Conservation (phyloP, 352 stramenopile genomes). For the Globisporangium nodosum region DNA sequence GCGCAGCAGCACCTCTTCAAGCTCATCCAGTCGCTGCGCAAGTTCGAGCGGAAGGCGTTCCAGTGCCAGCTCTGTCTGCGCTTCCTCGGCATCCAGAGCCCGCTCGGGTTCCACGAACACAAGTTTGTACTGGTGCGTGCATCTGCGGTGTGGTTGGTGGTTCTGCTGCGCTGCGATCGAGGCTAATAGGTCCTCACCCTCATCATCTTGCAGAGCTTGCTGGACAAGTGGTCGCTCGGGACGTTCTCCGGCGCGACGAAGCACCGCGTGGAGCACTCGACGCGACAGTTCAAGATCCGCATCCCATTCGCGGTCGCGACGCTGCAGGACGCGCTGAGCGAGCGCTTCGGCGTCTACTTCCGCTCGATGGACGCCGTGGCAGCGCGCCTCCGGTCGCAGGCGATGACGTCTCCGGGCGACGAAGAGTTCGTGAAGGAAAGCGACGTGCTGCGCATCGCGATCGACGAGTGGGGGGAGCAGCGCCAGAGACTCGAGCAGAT, state of each 20-base stretch:
- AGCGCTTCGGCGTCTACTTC: slow-evolving; percentile 65
- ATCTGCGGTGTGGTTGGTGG: neutral
- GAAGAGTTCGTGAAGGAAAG: slow-evolving; percentile 61
- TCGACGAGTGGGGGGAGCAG: slow-evolving; percentile 56
- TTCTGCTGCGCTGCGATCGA: neutral
- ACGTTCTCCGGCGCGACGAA: slow-evolving; percentile 47
- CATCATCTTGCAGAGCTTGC: slow-evolving; percentile 20
- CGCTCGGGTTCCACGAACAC: slow-evolving; percentile 64
- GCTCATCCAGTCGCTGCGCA: slow-evolving; percentile 72
- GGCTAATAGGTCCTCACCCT: neutral
- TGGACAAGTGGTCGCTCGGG: slow-evolving; percentile 57
- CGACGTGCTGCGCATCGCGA: slow-evolving; percentile 47
- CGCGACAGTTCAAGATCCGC: slow-evolving; percentile 58
- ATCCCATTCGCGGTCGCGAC: slow-evolving; percentile 40
- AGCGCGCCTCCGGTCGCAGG: slow-evolving; percentile 31
- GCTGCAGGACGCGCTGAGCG: slow-evolving; percentile 46
- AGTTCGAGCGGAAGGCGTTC: slow-evolving; percentile 59
- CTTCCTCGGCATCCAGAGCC: slow-evolving; percentile 63
- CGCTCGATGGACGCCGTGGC: slow-evolving; percentile 40
- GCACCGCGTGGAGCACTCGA: slow-evolving; percentile 45
- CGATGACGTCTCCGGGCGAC: slow-evolving; percentile 20
- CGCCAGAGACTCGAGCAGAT: slow-evolving; percentile 58
- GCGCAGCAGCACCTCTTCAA: slow-evolving; percentile 73
- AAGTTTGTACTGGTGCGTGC: slow-evolving; percentile 61
- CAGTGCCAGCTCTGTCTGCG: slow-evolving; percentile 62